Evolutionary conservation across 345 rosid genomes (phyloP).

Genomic region (Syzygium oleosum): DNA sequence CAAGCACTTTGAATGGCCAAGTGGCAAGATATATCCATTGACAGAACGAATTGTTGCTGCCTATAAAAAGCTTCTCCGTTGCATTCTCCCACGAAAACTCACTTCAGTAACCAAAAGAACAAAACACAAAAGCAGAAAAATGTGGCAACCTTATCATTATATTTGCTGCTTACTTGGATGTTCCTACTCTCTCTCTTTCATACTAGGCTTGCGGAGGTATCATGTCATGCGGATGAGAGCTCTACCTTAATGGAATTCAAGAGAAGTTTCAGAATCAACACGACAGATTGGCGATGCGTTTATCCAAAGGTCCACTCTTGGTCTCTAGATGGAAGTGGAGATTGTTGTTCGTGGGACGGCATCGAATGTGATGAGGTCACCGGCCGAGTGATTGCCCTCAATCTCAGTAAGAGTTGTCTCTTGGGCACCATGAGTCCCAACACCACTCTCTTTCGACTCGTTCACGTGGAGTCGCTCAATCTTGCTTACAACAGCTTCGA

Average conservation of each 20-base stretch:
- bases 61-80: background rate
- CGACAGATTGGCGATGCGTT: background rate
- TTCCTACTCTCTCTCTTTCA: too few species aligned
- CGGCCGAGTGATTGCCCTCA: background rate
- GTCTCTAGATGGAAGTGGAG: background rate
- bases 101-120: background rate
- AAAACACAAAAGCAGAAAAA: background rate
- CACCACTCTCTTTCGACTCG: background rate
- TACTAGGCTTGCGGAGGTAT: too few species aligned
- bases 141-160: background rate
- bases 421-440: background rate
- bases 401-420: background rate
- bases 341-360: slow-evolving; percentile 4
- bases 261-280: too few species aligned
- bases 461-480: background rate
- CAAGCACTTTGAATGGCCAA: background rate
- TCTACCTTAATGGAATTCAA: too few species aligned
- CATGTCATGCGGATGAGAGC: too few species aligned
- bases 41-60: background rate
- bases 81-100: background rate
- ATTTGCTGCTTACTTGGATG: background rate
- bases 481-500: background rate
- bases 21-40: background rate
- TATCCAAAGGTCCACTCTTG: background rate
- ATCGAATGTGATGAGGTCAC: background rate